Base-by-base conservation (phyloP, 1,284 basidiomycete species). In the Anthracocystis setariae region DNA sequence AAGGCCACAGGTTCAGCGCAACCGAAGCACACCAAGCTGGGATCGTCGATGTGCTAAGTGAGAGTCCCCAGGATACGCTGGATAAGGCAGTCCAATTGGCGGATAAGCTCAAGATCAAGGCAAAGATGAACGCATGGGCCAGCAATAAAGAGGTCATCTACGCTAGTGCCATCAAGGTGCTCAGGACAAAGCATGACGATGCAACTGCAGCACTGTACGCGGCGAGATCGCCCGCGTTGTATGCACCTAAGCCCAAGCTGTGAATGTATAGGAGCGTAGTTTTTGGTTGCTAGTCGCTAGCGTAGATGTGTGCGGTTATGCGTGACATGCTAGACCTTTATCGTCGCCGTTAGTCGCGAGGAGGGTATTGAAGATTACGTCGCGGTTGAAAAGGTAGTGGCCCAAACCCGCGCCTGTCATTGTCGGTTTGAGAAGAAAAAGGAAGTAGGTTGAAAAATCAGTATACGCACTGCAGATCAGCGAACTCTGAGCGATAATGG, bases 1-100 rank as follows among this genome's bases (percentile, higher is more conserved):
- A 93, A 77, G 94, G 91, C 1, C 88, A 92, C 75, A 87, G 91
- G 39, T 94, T 93, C 84, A 89, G 89, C 1, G 89, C 92, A 7
- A 72, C 84, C 13, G 92, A 95, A 81, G 90, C 92, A 1, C 84
- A 89, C 5, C 82, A 86, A 10, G 86, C 85, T 17, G 90, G 91
- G 5, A 83, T 96, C 10, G 84, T 96, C 21, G 93, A 96, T 45
- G 50, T 48, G 0, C 80, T 85, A 87, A 63, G 79, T 91, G 45
- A 91, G 88, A 23, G 85, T 85, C 51, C 88, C 85, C 72, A 79
- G 23, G 86, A 87, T 44, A 86, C 94, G 4, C 76, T 93, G 20
- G 84, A 80, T 8, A 74, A 71, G 13, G 85, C 86, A 3, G 52
- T 82, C 1, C 82, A 84, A 65, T 56, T 86, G 5, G 86, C 84